A percentile compares a stretch with the other conserved stretches of the same genome.
Conservation (phyloP, 805 yeast genomes). For the Monosporozyma solicola region DNA sequence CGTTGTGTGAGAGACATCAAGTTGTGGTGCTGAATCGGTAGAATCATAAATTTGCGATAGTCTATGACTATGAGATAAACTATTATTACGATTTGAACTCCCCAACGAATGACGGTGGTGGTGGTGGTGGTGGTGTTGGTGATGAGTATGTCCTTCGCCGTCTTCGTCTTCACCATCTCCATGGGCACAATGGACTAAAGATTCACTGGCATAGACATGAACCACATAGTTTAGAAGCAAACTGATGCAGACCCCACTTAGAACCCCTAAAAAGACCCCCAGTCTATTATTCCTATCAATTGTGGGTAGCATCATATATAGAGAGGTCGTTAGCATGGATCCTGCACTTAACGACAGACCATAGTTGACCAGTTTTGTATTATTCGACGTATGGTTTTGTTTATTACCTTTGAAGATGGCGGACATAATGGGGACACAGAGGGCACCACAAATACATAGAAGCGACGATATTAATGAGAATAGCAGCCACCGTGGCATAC, state of each 20-base stretch:
- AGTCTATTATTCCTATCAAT: slow-evolving; percentile 35
- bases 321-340: slow-evolving; percentile 67
- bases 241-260: slow-evolving; percentile 56
- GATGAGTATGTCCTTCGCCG: slow-evolving; percentile 2
- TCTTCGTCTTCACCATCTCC: slow-evolving; percentile 20
- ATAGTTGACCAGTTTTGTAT: slow-evolving; percentile 57
- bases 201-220: slow-evolving; percentile 68
- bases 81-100: neutral
- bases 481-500: slow-evolving; percentile 26
- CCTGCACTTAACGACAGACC: slow-evolving; percentile 78
- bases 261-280: slow-evolving; percentile 35
- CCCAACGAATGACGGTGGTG: neutral
- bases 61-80: neutral
- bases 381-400: slow-evolving; percentile 7
- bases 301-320: slow-evolving; percentile 71
- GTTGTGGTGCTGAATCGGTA: neutral
- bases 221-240: slow-evolving; percentile 51
- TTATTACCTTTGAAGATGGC: slow-evolving; percentile 8
- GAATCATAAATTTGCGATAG: neutral
- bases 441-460: slow-evolving; percentile 65
- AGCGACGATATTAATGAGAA: slow-evolving; percentile 49
- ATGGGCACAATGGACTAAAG: slow-evolving; percentile 81
- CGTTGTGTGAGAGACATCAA: neutral
- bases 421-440: slow-evolving; percentile 39
- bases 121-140: neutral